Base-by-base conservation (phyloP, 75 land plant species). In the Chamaecyparis obtusa region DNA sequence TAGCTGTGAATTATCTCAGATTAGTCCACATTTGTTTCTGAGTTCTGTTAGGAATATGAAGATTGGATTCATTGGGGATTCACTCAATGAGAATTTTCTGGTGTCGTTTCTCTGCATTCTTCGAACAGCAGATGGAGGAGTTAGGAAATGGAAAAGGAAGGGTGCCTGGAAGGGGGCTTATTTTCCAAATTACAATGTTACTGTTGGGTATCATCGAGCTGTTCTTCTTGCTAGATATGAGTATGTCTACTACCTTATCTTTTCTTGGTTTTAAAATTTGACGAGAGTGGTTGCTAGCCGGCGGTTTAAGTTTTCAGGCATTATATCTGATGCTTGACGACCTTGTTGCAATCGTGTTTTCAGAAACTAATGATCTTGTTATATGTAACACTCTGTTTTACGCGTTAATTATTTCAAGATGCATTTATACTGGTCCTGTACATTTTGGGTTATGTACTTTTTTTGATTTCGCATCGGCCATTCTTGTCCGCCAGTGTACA, bases 151-250 rank as follows among this genome's bases (percentile, higher is more conserved):
- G 99, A 98, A 96, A 89, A 89, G 91, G 89, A 95, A 92, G 85
- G 95, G 99, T 37, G 97, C 99, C 24, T 96, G 98, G 99, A 92
- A 92, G 79, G 99, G 99, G 1, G 99, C 87, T 24, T 93, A 92
- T 87, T 98, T 98, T 83, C 99, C 99, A 33, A 89, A 87, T 77
- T 98, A 88, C 87, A 94, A 98, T 93, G 98, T 96, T 48, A 95
- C 96, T 9, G 96, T 98, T 51, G 98, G 86, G 0, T 98, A 98
- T 87, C 99, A 98, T 85, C 92, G 99, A 14, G 98, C 99, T 1
- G 99, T 98, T 84, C 90, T 96, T 83, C 97, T 98, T 49, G 96
- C 98, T 3, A 93, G 90, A 48, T 97, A 95, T 72, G 57, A 93
- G 98, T 98, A 92, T 88, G 94, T 72, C 19, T 19, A 67, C 4